phyloP scores from a whole-genome alignment of 257 asterid species.

The Lycium ferocissimum region DNA sequence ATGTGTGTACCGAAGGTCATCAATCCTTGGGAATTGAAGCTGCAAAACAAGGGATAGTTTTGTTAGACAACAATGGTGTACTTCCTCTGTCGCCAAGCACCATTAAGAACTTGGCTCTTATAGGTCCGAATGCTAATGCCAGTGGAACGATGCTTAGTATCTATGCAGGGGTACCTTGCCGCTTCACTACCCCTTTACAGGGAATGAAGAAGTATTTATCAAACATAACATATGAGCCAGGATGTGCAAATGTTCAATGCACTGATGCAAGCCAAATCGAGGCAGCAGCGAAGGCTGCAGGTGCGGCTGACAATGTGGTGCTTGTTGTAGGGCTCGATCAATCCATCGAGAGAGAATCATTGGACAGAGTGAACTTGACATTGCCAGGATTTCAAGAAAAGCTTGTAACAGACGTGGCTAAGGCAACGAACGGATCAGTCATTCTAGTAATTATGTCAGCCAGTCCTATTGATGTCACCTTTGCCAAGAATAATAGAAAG shows the following conservation, averaged over 20 bases:
- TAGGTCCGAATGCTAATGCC: constrained; percentile 46
- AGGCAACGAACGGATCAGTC: constrained; percentile 35
- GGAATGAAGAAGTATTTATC: constrained; percentile 30
- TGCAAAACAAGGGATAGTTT: constrained; percentile 45
- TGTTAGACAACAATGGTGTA: constrained; percentile 36
- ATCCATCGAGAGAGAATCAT: constrained; percentile 39
- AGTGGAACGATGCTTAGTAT: constrained; percentile 37
- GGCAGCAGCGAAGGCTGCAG: constrained; percentile 40
- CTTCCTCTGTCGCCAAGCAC: constrained; percentile 33
- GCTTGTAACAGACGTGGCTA: constrained; percentile 36
- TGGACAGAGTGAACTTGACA: constrained; percentile 39
- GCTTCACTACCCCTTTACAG: constrained; percentile 39
- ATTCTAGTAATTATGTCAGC: constrained; percentile 42
- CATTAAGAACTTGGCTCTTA: constrained; percentile 26
- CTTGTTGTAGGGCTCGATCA: constrained; percentile 40
- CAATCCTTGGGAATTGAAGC: constrained; percentile 43
- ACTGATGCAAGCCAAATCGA: constrained; percentile 23
- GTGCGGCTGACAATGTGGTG: constrained; percentile 32
- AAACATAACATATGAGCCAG: constrained; percentile 26
- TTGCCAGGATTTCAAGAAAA: constrained; percentile 43
- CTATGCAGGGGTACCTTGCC: constrained; percentile 43
- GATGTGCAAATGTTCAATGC: constrained; percentile 36
- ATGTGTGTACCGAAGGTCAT: constrained; percentile 36
- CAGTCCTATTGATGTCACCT: constrained; percentile 37
- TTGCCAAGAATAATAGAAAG: constrained; percentile 29